Conservation (phyloP, 257 asterid species). For the Thymus quinquecostatus region DNA sequence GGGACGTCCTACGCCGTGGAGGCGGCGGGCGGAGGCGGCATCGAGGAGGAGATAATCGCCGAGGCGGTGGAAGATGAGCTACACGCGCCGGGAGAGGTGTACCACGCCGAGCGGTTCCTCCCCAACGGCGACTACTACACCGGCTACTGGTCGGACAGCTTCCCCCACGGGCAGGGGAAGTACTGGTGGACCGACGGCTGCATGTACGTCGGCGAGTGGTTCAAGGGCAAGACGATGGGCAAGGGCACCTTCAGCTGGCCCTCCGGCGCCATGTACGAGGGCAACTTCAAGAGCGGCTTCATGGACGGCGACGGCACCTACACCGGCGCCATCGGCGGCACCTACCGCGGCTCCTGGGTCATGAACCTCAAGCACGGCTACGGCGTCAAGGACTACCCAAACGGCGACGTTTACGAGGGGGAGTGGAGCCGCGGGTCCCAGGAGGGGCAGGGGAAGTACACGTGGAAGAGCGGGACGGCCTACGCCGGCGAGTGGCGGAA, state of each 20-base stretch:
- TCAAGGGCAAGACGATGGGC: constrained; percentile 76
- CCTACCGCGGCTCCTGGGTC: constrained; percentile 76
- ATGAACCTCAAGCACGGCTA: constrained; percentile 81
- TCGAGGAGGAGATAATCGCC: constrained; percentile 43
- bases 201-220: constrained; percentile 90
- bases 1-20: constrained; percentile 57
- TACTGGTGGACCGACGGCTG: constrained; percentile 98
- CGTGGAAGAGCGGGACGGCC: constrained; percentile 69
- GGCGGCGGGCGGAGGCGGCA: constrained; percentile 11
- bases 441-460: constrained; percentile 74
- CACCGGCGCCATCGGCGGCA: constrained; percentile 63
- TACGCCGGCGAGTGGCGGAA: constrained; percentile 79
- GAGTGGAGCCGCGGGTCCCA: constrained; percentile 86
- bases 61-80: constrained; percentile 47
- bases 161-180: constrained; percentile 85
- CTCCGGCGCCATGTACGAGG: constrained; percentile 80
- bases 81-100: constrained; percentile 63
- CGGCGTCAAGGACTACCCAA: constrained; percentile 65
- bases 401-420: constrained; percentile 79
- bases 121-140: constrained; percentile 87
- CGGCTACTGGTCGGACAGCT: constrained; percentile 74
- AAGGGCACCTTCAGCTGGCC: constrained; percentile 86
- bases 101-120: constrained; percentile 72
- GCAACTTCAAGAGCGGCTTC: constrained; percentile 88
- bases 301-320: constrained; percentile 93